Percentiles rank a stretch among this genome's conserved stretches.
phyloP scores from a whole-genome alignment of 2,329 filamentous ascomycete species.

The Colletotrichum sp. region DNA sequence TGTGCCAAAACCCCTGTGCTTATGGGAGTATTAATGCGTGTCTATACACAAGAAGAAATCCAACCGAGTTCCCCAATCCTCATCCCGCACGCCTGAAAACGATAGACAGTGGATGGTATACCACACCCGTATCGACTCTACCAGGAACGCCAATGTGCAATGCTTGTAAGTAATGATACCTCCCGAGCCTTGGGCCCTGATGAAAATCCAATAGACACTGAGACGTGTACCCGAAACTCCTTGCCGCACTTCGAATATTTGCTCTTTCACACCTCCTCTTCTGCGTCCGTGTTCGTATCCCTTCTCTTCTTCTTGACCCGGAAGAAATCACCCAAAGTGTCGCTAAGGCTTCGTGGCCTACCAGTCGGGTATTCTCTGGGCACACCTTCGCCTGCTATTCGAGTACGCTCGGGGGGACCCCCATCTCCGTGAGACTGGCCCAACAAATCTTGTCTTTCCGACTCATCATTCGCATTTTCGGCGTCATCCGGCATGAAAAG shows the following conservation, averaged over 20 bases:
- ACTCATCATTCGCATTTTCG: slow-evolving; percentile 30
- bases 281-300: slow-evolving; percentile 23
- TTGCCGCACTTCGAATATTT: no score
- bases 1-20: background rate
- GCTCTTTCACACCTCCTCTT: slow-evolving; percentile 5
- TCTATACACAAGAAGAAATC: background rate
- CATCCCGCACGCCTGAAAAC: background rate
- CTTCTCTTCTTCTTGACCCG: slow-evolving; percentile 36
- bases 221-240: background rate
- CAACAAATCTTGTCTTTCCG: slow-evolving; percentile 8
- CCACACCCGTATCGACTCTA: background rate
- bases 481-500: slow-evolving; percentile 57
- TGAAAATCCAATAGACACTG: background rate
- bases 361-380: slow-evolving; percentile 24
- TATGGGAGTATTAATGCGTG: background rate
- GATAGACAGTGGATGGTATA: slow-evolving; percentile 8
- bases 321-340: slow-evolving; percentile 46
- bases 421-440: background rate
- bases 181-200: background rate
- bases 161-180: slow-evolving; percentile 8
- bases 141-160: slow-evolving; percentile 22
- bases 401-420: slow-evolving; percentile 4
- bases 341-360: slow-evolving; percentile 45
- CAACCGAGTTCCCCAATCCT: background rate
- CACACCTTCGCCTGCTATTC: slow-evolving; percentile 11